A percentile compares a stretch with the other conserved stretches of the same genome.
These are phyloP conservation scores for Pichia terricola DNA, from an alignment of 1,139 yeast species.

Conservation along the genomic window DNA sequence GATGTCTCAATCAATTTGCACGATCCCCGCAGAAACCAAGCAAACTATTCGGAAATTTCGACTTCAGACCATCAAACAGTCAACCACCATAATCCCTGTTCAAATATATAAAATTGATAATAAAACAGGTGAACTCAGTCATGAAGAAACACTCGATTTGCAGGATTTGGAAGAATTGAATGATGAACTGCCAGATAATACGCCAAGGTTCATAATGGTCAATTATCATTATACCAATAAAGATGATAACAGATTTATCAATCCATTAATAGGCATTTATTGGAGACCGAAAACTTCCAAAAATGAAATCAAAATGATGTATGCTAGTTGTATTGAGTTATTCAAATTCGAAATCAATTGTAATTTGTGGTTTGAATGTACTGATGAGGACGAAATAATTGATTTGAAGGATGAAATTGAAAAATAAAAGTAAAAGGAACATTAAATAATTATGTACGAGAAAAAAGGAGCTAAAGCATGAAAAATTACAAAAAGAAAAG, in stretches of 20 bases:
- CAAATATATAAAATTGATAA: conserved; percentile 50
- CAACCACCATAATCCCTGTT: conserved; percentile 57
- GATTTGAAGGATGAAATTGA: conserved; percentile 30
- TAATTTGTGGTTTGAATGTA: conserved; percentile 39
- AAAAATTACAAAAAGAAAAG: background rate
- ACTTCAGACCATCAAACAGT: conserved; percentile 27
- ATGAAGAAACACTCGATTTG: conserved; percentile 31
- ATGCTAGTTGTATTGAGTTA: conserved; percentile 82
- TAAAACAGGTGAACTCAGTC: conserved; percentile 43
- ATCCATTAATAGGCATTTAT: conserved; percentile 70
- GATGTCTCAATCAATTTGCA: conserved; percentile 34
- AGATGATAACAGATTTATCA: conserved; percentile 61
- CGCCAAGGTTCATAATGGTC: conserved; percentile 65
- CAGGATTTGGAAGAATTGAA: conserved; percentile 58
- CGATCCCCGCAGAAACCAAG: conserved; percentile 57
- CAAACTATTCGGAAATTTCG: conserved; percentile 45
- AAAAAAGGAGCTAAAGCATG: background rate
- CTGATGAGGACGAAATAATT: conserved; percentile 56
- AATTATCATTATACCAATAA: conserved; percentile 58
- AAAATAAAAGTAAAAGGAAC: conserved; percentile 2
- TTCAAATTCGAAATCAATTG: conserved; percentile 74
- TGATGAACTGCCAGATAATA: conserved; percentile 75
- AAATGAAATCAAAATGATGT: conserved; percentile 72
- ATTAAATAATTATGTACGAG: background rate
- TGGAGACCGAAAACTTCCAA: conserved; percentile 83